Evolutionary conservation across 441 rosid genomes (phyloP).

Genomic region (Arabidopsis lyrata): DNA sequence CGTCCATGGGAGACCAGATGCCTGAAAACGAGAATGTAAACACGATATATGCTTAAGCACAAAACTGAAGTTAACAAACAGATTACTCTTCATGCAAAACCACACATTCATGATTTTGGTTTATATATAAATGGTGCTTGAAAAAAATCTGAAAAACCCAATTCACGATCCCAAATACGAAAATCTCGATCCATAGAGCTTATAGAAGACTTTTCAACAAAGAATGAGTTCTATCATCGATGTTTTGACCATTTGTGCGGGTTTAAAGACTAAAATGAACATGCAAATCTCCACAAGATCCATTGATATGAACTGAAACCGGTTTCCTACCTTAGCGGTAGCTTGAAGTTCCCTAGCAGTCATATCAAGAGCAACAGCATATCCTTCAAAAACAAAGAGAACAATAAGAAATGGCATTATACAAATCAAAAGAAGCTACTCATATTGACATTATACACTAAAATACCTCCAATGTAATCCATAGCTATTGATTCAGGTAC

Average conservation of each 20-base stretch:
- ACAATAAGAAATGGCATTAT: background rate
- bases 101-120: background rate
- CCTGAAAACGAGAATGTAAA: constrained; percentile 49
- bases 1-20: constrained; percentile 98
- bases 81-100: constrained; percentile 10
- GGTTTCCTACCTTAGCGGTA: constrained; percentile 69
- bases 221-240: background rate
- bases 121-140: background rate
- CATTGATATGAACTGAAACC: background rate
- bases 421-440: constrained; percentile 8
- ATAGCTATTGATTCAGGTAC: constrained; percentile 77
- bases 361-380: constrained; percentile 96
- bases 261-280: background rate
- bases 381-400: constrained; percentile 52
- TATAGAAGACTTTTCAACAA: background rate
- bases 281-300: background rate
- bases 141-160: background rate
- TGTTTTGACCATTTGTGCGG: background rate
- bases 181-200: background rate
- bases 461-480: constrained; percentile 79
- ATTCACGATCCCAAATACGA: background rate
- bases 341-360: constrained; percentile 95
- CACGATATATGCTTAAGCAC: background rate
- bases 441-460: background rate
- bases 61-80: background rate